A percentile compares a stretch with the other conserved stretches of the same genome.
Evolutionary conservation across 2,329 filamentous ascomycete genomes (phyloP).

Genomic region (Aspergillus hortae): DNA sequence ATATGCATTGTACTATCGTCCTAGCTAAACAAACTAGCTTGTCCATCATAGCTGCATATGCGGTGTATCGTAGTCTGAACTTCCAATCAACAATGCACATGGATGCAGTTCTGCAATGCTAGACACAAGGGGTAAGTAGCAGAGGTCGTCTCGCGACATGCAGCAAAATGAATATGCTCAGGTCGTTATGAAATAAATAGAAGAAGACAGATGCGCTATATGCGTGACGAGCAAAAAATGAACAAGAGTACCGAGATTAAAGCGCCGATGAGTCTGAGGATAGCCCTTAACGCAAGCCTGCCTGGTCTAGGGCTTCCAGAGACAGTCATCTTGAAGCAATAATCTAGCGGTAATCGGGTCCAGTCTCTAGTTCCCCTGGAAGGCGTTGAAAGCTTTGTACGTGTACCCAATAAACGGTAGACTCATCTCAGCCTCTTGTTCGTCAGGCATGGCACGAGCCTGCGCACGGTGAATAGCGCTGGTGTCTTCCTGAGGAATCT

Average conservation of each 20-base stretch:
- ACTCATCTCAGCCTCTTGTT: constrained; percentile 90
- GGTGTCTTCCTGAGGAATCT: constrained; percentile 95
- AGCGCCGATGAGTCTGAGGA: constrained; percentile 18
- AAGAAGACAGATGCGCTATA: constrained; percentile 28
- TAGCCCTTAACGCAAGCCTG: constrained; percentile 31
- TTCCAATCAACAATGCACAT: constrained; percentile 11
- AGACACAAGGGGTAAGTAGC: constrained; percentile 13
- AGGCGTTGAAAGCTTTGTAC: constrained; percentile 90
- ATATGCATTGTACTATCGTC: constrained; percentile 1
- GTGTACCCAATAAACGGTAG: constrained; percentile 95
- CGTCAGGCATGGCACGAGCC: constrained; percentile 67
- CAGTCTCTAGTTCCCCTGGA: constrained; percentile 41
- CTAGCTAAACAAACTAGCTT: constrained; percentile 9
- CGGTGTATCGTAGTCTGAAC: constrained; percentile 8
- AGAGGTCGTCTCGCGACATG: constrained; percentile 22
- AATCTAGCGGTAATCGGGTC: constrained; percentile 15
- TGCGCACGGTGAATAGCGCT: constrained; percentile 82
- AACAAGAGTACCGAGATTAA: constrained; percentile 21
- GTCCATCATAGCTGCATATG: constrained; percentile 19
- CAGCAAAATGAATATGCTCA: constrained; percentile 22
- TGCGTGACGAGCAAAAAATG: constrained; percentile 32
- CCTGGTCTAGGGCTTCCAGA: constrained; percentile 26
- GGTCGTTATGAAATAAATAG: constrained; percentile 20
- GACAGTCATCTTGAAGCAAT: constrained; percentile 16
- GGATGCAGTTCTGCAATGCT: constrained; percentile 12